Evolutionary conservation across 306 rosid genomes (phyloP).

Genomic region (Oxytropis ochrocephala): DNA sequence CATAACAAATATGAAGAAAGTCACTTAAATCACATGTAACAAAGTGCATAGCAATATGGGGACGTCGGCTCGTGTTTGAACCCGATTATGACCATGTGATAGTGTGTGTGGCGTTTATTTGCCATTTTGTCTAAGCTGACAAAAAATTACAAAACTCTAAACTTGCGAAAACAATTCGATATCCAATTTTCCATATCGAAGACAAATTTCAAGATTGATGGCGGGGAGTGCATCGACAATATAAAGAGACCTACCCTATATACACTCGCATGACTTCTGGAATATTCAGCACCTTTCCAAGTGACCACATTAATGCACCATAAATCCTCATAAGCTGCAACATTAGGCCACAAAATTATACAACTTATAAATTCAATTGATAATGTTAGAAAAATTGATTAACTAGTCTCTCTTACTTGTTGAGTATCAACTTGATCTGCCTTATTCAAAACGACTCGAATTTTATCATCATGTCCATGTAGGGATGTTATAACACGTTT

Average conservation of each 20-base stretch:
- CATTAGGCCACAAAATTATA: background rate
- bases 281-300: constrained; percentile 85
- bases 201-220: background rate
- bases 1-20: background rate
- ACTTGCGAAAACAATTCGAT: background rate
- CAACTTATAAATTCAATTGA: background rate
- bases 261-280: constrained; percentile 94
- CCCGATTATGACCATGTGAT: too few species aligned
- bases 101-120: too few species aligned
- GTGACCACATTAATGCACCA: constrained; percentile 99
- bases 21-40: background rate
- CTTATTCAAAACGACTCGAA: constrained; percentile 87
- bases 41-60: background rate
- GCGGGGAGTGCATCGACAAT: background rate
- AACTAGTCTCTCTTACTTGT: constrained; percentile 45
- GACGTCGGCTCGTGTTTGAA: too few species aligned
- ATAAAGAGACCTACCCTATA: constrained; percentile 61
- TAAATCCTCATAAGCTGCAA: constrained; percentile 91
- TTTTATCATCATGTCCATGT: constrained; percentile 85
- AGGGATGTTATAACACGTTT: constrained; percentile 88
- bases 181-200: background rate
- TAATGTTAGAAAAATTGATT: background rate
- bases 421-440: constrained; percentile 95
- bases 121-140: too few species aligned
- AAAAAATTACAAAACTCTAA: background rate